These are phyloP conservation scores for Plasmodium knowlesi DNA, from an alignment of 169 alveolate species.

Conservation along the genomic window DNA sequence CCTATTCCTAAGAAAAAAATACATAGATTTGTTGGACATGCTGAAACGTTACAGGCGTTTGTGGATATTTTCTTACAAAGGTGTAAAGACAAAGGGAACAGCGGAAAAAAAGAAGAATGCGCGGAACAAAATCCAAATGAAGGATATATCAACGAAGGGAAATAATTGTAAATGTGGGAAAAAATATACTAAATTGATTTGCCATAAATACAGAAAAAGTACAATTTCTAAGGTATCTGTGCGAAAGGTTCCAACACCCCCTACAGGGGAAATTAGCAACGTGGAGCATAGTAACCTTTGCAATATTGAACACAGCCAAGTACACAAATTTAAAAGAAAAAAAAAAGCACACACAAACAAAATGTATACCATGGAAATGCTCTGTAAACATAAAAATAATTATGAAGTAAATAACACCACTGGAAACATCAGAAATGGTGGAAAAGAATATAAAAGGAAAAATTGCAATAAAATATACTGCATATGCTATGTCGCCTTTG, in stretches of 20 bases:
- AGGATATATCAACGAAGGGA: neutral
- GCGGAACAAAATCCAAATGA: neutral
- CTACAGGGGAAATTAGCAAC: neutral
- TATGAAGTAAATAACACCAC: neutral
- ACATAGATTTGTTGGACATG: slow-evolving; percentile 24
- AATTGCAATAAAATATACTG: slow-evolving; percentile 7
- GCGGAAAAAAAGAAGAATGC: neutral
- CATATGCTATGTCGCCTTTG: slow-evolving; percentile 51
- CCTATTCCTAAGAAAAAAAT: slow-evolving; percentile 39
- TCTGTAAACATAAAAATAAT: neutral
- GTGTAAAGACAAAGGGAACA: neutral
- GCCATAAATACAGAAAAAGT: neutral
- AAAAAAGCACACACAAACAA: neutral
- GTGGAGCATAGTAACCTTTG: neutral
- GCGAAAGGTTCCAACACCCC: neutral
- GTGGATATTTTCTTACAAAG: slow-evolving; percentile 40
- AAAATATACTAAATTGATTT: neutral
- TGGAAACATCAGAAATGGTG: neutral
- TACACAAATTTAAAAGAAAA: neutral
- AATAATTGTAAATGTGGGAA: neutral
- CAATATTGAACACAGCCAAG: neutral
- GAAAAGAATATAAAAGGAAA: neutral
- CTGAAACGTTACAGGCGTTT: neutral
- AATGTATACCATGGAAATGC: neutral
- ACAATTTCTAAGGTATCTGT: neutral